phyloP scores from a whole-genome alignment of 345 rosid genomes.

The Salix purpurea region DNA sequence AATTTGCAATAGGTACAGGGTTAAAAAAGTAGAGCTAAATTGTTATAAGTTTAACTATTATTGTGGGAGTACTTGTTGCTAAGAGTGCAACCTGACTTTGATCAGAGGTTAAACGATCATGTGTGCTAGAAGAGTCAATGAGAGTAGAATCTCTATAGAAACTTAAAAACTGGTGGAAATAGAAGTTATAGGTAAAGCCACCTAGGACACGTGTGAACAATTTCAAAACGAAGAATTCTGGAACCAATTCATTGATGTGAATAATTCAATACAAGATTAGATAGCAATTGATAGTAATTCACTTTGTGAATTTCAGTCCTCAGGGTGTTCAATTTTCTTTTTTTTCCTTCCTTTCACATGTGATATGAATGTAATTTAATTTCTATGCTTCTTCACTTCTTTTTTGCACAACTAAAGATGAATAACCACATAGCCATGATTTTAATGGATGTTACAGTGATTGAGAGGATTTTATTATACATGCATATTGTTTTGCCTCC shows the following conservation, averaged over 20 bases:
- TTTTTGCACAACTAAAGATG: not conserved
- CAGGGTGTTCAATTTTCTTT: not conserved
- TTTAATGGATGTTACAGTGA: not conserved
- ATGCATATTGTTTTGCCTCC: too few species aligned
- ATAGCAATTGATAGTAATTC: not conserved
- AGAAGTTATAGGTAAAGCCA: too few species aligned
- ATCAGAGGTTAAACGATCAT: too few species aligned
- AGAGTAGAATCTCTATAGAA: too few species aligned
- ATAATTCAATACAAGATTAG: not conserved
- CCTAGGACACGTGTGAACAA: too few species aligned
- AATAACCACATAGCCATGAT: not conserved
- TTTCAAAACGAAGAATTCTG: not conserved
- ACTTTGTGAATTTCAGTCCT: not conserved
- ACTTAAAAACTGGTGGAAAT: too few species aligned
- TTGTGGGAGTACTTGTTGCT: too few species aligned
- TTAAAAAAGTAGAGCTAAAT: too few species aligned
- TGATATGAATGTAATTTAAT: not conserved
- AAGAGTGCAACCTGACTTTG: too few species aligned
- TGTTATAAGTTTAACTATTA: too few species aligned
- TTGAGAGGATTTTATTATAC: too few species aligned
- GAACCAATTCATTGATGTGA: not conserved
- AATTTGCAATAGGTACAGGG: not conserved
- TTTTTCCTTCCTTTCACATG: not conserved
- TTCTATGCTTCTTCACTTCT: not conserved
- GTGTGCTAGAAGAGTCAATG: too few species aligned